A percentile compares a stretch with the other conserved stretches of the same genome.
Conservation (phyloP, 805 yeast genomes). For the Candida maris region DNA sequence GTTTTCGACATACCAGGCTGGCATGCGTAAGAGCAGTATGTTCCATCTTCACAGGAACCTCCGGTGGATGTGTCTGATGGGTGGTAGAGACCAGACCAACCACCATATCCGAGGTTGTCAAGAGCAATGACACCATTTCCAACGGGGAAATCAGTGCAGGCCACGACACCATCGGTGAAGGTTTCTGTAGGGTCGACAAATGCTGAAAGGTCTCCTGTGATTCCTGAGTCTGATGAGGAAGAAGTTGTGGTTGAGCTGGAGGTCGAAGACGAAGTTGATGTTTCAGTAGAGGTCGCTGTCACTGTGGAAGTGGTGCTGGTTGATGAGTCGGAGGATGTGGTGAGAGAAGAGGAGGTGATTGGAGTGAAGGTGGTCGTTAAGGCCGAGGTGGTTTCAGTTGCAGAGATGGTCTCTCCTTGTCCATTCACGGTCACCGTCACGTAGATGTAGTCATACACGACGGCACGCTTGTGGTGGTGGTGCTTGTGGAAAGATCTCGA, state of each 20-base stretch:
- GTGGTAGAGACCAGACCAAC: conserved; percentile 44
- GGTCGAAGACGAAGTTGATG: conserved; percentile 32
- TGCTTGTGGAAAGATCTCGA: conserved; percentile 46
- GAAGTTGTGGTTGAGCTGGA: conserved; percentile 26
- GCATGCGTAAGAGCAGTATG: conserved; percentile 75
- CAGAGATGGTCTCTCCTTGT: conserved; percentile 40
- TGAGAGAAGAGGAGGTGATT: conserved; percentile 17
- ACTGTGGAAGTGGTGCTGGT: conserved; percentile 21
- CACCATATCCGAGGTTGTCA: conserved; percentile 73
- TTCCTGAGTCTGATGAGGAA: conserved; percentile 30
- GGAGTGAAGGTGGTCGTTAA: conserved; percentile 23
- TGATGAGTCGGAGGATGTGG: conserved; percentile 26
- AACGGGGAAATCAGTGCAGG: conserved; percentile 68
- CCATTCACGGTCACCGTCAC: conserved; percentile 52
- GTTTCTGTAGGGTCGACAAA: conserved; percentile 53
- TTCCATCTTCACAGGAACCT: conserved; percentile 59
- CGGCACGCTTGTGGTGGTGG: conserved; percentile 59
- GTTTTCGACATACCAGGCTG: conserved; percentile 80
- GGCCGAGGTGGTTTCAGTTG: conserved; percentile 29
- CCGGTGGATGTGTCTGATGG: conserved; percentile 43
- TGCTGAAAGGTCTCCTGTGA: conserved; percentile 55
- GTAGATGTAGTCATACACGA: conserved; percentile 44
- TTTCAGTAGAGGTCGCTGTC: conserved; percentile 28
- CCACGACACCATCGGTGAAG: conserved; percentile 70
- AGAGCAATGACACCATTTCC: conserved; percentile 82